Conservation (phyloP, 768 basidiomycete species). For the Suillus ampliporus region DNA sequence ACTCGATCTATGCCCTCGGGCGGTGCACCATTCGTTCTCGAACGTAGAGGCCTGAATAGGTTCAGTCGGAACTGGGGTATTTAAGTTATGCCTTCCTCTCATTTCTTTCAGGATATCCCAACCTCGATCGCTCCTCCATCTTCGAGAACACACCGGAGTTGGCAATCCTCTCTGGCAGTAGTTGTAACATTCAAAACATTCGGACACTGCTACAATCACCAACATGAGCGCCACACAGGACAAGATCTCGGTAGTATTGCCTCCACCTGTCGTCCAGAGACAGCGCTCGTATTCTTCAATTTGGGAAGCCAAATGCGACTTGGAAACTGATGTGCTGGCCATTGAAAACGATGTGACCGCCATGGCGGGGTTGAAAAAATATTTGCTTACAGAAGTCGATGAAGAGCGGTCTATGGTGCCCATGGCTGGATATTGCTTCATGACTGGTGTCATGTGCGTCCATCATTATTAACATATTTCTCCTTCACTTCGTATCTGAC, state of each 20-base stretch:
- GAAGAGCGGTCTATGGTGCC: constrained; percentile 46
- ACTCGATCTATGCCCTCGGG: not conserved
- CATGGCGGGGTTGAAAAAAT: constrained; percentile 12
- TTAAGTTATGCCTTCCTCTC: not conserved
- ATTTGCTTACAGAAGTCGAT: constrained; percentile 15
- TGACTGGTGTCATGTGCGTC: constrained; percentile 73
- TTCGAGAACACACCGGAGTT: not conserved
- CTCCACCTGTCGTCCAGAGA: constrained; percentile 16
- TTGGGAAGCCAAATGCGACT: not conserved
- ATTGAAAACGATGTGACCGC: constrained; percentile 1
- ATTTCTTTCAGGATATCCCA: not conserved
- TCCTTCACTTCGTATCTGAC: constrained; percentile 4
- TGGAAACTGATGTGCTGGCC: not conserved
- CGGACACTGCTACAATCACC: not conserved
- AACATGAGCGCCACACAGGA: not conserved
- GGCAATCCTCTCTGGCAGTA: not conserved
- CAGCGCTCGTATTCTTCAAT: constrained; percentile 7
- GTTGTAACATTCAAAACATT: too few species aligned
- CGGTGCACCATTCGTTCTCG: not conserved
- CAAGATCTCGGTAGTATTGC: not conserved
- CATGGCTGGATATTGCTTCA: constrained; percentile 67
- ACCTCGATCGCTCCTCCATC: not conserved
- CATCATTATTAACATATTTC: not conserved
- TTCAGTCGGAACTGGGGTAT: not conserved
- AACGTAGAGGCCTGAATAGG: not conserved